phyloP scores from a whole-genome alignment of 495 filamentous ascomycete species.

The Trichocladium antarcticum region DNA sequence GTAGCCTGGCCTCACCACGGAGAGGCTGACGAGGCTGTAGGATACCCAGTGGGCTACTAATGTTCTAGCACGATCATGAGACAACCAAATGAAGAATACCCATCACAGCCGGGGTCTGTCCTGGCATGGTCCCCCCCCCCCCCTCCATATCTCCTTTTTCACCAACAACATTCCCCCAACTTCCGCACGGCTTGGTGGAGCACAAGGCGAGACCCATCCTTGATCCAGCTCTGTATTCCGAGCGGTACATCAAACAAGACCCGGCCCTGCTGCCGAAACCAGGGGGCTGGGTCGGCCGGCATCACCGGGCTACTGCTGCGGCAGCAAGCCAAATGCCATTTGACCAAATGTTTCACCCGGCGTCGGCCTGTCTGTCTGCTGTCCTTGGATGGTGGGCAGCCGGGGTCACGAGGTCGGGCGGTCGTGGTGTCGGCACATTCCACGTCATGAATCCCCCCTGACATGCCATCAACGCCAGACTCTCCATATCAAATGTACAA shows the following conservation, averaged over 20 bases:
- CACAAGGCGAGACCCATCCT: conserved; percentile 55
- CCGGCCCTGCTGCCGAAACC: not conserved
- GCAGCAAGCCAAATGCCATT: conserved; percentile 1
- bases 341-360: conserved; percentile 17
- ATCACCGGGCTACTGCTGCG: conserved; percentile 3
- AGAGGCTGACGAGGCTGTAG: not conserved
- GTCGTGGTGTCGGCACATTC: conserved; percentile 23
- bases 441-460: too few relatives aligned
- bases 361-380: not conserved
- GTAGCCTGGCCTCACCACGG: not conserved
- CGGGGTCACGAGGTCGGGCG: conserved; percentile 7
- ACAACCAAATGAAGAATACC: conserved; percentile 4
- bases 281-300: conserved; percentile 4
- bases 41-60: conserved; percentile 10
- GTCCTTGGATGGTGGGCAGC: conserved; percentile 5
- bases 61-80: conserved; percentile 7
- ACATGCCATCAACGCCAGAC: not conserved
- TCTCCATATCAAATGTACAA: conserved; percentile 12
- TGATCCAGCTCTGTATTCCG: conserved; percentile 52
- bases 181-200: conserved; percentile 50
- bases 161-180: not conserved
- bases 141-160: not conserved
- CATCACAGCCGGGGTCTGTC: not conserved
- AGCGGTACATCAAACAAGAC: conserved; percentile 41
- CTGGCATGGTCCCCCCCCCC: not conserved